These are phyloP conservation scores for Punica granatum DNA, from an alignment of 345 rosid species.

Conservation along the genomic window DNA sequence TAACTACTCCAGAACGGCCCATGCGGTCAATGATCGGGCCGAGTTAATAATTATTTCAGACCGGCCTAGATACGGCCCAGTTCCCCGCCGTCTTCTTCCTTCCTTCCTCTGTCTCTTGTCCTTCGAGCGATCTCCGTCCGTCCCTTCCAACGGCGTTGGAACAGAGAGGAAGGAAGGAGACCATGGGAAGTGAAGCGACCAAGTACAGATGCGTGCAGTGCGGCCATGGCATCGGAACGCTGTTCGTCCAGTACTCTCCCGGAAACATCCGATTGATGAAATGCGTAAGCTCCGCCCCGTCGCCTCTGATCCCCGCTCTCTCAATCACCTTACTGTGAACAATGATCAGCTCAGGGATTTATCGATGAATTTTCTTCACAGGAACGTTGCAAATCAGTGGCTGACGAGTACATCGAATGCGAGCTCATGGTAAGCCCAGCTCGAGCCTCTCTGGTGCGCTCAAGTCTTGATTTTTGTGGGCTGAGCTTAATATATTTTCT, in stretches of 20 bases:
- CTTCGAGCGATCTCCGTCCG: neutral
- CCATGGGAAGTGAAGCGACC: slow-evolving; percentile 12
- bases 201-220: slow-evolving; percentile 58
- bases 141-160: neutral
- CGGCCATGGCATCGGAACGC: slow-evolving; percentile 42
- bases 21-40: too few species aligned
- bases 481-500: slow-evolving; percentile 2
- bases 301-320: neutral
- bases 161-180: neutral
- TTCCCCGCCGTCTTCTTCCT: neutral
- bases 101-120: neutral
- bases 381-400: slow-evolving; percentile 65
- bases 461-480: neutral
- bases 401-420: slow-evolving; percentile 74
- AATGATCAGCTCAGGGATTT: neutral
- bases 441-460: neutral
- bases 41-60: too few species aligned
- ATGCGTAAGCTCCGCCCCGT: slow-evolving; percentile 44
- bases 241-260: slow-evolving; percentile 64
- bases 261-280: slow-evolving; percentile 70
- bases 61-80: neutral
- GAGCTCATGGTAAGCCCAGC: slow-evolving; percentile 52
- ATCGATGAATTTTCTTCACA: slow-evolving; percentile 6
- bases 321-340: neutral
- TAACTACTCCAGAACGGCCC: too few species aligned